Conservation (phyloP, 305 asterid species). For the Solanum aculeatissimum region DNA sequence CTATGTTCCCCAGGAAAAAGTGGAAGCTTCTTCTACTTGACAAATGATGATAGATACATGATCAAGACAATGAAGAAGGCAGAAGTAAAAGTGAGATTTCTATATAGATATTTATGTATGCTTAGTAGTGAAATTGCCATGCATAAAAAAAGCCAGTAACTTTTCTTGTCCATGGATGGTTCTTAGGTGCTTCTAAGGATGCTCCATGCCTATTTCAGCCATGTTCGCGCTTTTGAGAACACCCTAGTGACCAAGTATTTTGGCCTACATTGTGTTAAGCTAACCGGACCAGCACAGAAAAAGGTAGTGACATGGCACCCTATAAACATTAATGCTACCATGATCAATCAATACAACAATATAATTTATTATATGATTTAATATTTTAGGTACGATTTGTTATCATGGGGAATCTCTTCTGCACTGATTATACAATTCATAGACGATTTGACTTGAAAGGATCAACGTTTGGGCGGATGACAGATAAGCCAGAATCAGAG, state of each 20-base stretch:
- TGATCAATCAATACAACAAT: background rate
- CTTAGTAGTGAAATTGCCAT: background rate
- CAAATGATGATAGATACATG: conserved; percentile 70
- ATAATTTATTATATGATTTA: background rate
- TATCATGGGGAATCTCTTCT: conserved; percentile 74
- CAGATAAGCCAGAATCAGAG: conserved; percentile 90
- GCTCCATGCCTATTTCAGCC: conserved; percentile 60
- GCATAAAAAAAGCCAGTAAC: background rate
- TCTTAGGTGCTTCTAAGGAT: conserved; percentile 60
- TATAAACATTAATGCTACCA: background rate
- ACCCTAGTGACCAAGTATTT: conserved; percentile 60
- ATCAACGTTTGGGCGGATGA: conserved; percentile 85
- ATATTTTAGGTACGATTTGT: conserved; percentile 54
- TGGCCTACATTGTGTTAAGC: conserved; percentile 60
- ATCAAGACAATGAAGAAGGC: conserved; percentile 71
- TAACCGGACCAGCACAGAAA: conserved; percentile 51
- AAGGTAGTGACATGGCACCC: conserved; percentile 26
- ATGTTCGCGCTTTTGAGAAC: conserved; percentile 56
- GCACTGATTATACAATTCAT: conserved; percentile 48
- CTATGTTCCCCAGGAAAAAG: conserved; percentile 72
- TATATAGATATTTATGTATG: background rate
- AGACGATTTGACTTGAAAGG: conserved; percentile 65
- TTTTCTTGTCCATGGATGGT: background rate
- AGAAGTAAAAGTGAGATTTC: conserved; percentile 49
- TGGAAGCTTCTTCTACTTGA: conserved; percentile 68